Evolutionary conservation across 257 asterid genomes (phyloP).

Genomic region (Solanum pimpinellifolium): DNA sequence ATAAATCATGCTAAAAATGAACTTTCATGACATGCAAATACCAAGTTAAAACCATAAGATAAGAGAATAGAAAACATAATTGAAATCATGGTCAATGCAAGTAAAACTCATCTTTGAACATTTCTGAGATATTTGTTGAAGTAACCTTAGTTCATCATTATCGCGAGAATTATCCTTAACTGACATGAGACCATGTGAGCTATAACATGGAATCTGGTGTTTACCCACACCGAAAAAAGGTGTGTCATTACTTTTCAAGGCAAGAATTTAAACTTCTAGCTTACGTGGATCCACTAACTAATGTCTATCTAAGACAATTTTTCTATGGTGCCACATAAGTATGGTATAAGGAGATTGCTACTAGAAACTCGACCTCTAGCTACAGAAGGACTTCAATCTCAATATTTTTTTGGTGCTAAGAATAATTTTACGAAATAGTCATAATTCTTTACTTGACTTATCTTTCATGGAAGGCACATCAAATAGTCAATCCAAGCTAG

Average conservation of each 20-base stretch:
- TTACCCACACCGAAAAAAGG: not conserved
- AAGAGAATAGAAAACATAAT: not conserved
- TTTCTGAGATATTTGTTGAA: too few relatives aligned
- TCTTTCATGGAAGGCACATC: not conserved
- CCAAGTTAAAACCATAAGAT: not conserved
- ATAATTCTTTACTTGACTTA: not conserved
- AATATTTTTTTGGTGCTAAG: not conserved
- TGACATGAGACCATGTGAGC: not conserved
- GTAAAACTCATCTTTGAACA: not conserved
- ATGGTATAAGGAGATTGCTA: not conserved
- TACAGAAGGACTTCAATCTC: not conserved
- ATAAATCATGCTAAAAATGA: not conserved
- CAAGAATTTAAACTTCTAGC: not conserved
- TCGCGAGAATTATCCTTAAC: not conserved
- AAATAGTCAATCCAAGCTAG: not conserved
- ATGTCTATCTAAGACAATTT: too few relatives aligned
- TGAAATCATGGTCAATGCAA: not conserved
- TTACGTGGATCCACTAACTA: not conserved
- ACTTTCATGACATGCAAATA: not conserved
- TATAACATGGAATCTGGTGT: not conserved
- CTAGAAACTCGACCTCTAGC: not conserved
- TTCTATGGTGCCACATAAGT: not conserved
- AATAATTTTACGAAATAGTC: too few relatives aligned
- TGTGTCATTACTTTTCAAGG: not conserved
- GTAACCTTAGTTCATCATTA: not conserved